Base-by-base conservation (phyloP, 805 yeast species). In the Saturnispora diversa region DNA sequence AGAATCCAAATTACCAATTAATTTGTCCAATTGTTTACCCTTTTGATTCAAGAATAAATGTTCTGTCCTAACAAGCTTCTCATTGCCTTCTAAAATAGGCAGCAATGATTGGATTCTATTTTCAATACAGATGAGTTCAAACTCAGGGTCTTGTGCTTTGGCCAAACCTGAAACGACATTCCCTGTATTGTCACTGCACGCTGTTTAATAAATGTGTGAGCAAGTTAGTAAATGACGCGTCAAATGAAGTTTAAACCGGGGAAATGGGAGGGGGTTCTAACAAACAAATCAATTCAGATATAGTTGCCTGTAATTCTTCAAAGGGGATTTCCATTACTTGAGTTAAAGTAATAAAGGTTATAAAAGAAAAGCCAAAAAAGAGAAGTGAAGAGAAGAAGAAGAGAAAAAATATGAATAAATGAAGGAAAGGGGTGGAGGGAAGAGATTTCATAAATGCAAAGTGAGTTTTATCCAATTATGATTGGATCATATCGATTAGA, bases 101-200 rank as follows among this genome's bases (percentile, higher is more conserved):
- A 47, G 30, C 2, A 50, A 23, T 1, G 54, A 37, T 23, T 39
- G 40, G 2, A 49, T 28, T 19, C 54, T 35, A 9, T 40, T 47
- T 3, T 40, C 47, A 4, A 49, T 36, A 20, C 52, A 47, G 2
- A 41, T 22, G 3, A 50, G n/a, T 12, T 50, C 54, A 43, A 49
- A 50, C 2, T 26, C 36, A 3, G 35, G 34, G 25, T 50, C 54
- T 9, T 42, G 31, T 4, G 45, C 44, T 2, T 11, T 23, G 7
- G 44, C 29, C 8, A 49, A 36, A 2, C 25, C 15, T 6, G 30
- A 17, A 2, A 48, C 15, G 2, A 42, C 44, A 2, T 30, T 23
- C 2, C 31, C 27, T 2, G 46, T 44, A 16, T 37, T 49, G 19
- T 50, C 48, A 8, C 44, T 20, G 6, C 47, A 45, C 19, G 46